A percentile compares a stretch with the other conserved stretches of the same genome.
These are phyloP conservation scores for Papiliotrema fonsecae DNA, from an alignment of 1,284 basidiomycete species.

Conservation along the genomic window DNA sequence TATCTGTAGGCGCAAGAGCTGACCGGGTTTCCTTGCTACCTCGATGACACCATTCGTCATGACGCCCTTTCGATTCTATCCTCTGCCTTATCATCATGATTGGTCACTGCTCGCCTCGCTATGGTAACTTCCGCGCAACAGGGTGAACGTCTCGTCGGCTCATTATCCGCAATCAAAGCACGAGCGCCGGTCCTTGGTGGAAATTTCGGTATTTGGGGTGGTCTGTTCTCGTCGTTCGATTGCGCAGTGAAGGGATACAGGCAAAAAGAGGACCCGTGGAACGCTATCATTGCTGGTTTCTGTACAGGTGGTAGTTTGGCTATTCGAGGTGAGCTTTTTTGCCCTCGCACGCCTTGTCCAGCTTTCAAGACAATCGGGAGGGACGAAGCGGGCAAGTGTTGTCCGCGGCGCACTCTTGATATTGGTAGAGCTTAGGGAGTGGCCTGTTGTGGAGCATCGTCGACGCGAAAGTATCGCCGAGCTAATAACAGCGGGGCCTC, in stretches of 20 bases:
- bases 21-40: neutral
- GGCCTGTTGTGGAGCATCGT: no score
- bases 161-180: constrained; percentile 94
- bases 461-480: no score
- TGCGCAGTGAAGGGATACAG: constrained; percentile 95
- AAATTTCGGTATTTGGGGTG: constrained; percentile 98
- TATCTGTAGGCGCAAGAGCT: no score
- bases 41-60: neutral
- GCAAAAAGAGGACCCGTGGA: constrained; percentile 99
- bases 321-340: constrained; percentile 71
- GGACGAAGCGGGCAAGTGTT: no score
- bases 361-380: no score
- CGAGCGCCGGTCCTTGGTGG: constrained; percentile 96
- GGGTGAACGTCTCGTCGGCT: constrained; percentile 92
- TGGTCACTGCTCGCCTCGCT: no score
- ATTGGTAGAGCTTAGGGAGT: neutral
- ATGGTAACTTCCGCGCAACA: constrained; percentile 3
- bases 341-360: neutral
- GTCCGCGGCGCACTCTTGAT: no score
- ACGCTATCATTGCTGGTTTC: constrained; percentile 97
- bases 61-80: neutral
- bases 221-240: constrained; percentile 94
- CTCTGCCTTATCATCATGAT: neutral
- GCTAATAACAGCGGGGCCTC: constrained; percentile 88
- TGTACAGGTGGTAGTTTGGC: constrained; percentile 96